Conservation (phyloP, 2,329 filamentous ascomycete genomes). For the Orbilia quercus region DNA sequence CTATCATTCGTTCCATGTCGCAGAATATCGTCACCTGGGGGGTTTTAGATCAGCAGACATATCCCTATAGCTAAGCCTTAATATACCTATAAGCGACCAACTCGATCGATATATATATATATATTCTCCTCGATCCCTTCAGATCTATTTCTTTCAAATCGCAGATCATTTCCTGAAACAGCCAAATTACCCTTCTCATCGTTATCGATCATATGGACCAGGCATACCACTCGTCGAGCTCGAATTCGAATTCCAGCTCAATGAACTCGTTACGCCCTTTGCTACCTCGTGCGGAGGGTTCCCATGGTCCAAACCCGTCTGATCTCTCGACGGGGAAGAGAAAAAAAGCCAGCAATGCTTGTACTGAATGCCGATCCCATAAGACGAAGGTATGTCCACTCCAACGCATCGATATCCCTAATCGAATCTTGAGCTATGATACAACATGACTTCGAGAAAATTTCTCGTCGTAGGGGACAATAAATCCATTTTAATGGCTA, state of each 20-base stretch:
- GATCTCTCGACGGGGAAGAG: constrained; percentile 49
- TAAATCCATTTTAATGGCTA: background rate
- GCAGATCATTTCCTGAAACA: constrained; percentile 45
- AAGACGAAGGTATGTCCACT: constrained; percentile 47
- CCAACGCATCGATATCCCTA: no score
- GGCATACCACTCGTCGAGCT: constrained; percentile 42
- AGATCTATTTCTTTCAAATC: no score
- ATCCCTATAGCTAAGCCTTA: constrained; percentile 21
- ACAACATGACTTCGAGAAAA: no score
- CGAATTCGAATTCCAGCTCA: constrained; percentile 50
- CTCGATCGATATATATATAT: background rate
- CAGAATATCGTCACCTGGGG: constrained; percentile 28
- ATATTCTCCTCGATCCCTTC: background rate
- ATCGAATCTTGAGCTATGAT: background rate
- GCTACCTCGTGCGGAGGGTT: constrained; percentile 49
- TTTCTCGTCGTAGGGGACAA: no score
- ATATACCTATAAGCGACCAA: constrained; percentile 12
- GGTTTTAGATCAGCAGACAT: constrained; percentile 16
- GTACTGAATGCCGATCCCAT: constrained; percentile 52
- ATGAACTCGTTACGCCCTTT: constrained; percentile 52
- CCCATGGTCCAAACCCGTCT: constrained; percentile 46
- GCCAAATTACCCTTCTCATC: background rate
- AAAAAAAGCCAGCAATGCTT: constrained; percentile 54
- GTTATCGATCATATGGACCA: constrained; percentile 27
- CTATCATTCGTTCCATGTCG: constrained; percentile 43